Conservation (phyloP, 2,329 filamentous ascomycete genomes). For the Scedosporium aurantiacum region DNA sequence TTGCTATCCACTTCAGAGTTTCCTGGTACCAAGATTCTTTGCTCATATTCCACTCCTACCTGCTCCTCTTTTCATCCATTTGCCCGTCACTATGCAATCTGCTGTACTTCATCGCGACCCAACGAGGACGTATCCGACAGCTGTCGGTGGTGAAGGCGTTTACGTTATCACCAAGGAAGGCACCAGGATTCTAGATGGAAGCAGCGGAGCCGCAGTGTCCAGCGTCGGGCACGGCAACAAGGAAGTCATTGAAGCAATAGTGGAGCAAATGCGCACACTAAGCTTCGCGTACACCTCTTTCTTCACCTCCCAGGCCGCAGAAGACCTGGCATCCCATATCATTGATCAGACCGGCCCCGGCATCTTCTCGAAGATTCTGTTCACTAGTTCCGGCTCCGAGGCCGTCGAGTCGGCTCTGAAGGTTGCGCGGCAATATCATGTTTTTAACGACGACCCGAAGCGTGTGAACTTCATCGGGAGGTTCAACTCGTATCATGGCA, state of each 20-base stretch:
- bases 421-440: slow-evolving; percentile 35
- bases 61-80: not conserved
- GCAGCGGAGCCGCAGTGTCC: slow-evolving; percentile 55
- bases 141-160: slow-evolving; percentile 8
- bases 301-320: slow-evolving; percentile 15
- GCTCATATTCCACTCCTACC: not conserved
- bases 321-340: slow-evolving; percentile 18
- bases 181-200: slow-evolving; percentile 49
- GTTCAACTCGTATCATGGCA: slow-evolving; percentile 37
- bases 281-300: slow-evolving; percentile 17
- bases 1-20: not conserved
- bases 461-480: slow-evolving; percentile 31
- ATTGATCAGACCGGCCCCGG: slow-evolving; percentile 12
- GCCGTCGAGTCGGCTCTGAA: slow-evolving; percentile 37
- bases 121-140: slow-evolving; percentile 8
- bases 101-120: slow-evolving; percentile 9
- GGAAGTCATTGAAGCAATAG: slow-evolving; percentile 43
- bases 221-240: slow-evolving; percentile 51
- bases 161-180: slow-evolving; percentile 22
- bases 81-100: not conserved
- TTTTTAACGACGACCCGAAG: slow-evolving; percentile 25
- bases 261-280: slow-evolving; percentile 37
- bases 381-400: slow-evolving; percentile 23
- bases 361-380: slow-evolving; percentile 25
- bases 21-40: not conserved